Conservation (phyloP, 768 basidiomycete species). For the Russula ochroleuca region DNA sequence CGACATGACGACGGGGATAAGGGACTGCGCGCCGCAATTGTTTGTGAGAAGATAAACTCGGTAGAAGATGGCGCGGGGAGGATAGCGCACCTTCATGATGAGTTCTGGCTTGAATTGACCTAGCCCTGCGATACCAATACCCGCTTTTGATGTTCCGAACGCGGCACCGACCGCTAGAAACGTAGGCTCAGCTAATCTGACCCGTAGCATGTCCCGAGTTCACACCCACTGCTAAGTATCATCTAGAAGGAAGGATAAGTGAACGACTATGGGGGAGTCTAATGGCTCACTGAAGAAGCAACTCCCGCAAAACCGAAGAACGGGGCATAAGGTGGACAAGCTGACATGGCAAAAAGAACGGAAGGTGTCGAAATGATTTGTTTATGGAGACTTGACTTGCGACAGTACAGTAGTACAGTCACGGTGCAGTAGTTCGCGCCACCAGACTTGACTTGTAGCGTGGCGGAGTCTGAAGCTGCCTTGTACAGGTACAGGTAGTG, state of each 20-base stretch:
- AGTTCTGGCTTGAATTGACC: conserved; percentile 93
- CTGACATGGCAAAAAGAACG: conserved; percentile 31
- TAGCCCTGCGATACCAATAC: conserved; percentile 94
- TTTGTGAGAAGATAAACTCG: not conserved
- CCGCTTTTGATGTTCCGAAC: conserved; percentile 93
- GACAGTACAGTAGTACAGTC: not conserved
- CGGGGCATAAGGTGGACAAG: conserved; percentile 88
- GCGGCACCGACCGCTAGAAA: conserved; percentile 84
- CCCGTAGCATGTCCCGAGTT: not conserved
- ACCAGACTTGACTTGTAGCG: not conserved
- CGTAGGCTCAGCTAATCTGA: not conserved
- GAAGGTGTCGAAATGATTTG: not conserved
- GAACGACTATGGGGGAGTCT: not conserved
- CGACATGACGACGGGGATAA: conserved; percentile 96
- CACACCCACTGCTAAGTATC: conserved; percentile 85
- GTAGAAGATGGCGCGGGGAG: not conserved
- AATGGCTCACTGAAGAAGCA: conserved; percentile 73
- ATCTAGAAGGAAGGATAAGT: conserved; percentile 51
- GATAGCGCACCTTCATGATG: conserved; percentile 83
- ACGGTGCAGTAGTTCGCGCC: not conserved
- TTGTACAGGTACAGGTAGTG: not conserved
- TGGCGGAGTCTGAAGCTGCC: conserved; percentile 23
- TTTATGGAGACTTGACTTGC: not conserved
- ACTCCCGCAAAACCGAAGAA: conserved; percentile 99
- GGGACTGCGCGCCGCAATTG: conserved; percentile 4